phyloP scores from a whole-genome alignment of 371 early-diverging fungal species.

The Zopfochytrium polystomum region DNA sequence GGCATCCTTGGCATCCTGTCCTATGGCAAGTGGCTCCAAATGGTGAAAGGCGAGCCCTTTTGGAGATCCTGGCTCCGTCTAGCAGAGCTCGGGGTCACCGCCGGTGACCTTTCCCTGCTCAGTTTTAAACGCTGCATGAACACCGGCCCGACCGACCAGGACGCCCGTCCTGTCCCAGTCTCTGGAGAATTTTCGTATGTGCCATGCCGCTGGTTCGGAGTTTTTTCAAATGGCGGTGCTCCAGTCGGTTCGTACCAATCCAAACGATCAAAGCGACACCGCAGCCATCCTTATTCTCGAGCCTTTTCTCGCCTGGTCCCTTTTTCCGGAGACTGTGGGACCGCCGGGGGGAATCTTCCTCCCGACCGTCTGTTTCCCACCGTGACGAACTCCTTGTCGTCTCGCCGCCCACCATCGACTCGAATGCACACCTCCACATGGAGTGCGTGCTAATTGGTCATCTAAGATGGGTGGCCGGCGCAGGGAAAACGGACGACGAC shows the following conservation, averaged over 20 bases:
- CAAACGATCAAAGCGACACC: background rate
- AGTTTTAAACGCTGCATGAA: background rate
- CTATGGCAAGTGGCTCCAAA: background rate
- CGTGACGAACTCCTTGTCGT: background rate
- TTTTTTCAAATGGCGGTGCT: constrained; percentile 1
- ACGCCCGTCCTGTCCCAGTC: background rate
- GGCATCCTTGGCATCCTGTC: constrained; percentile 1
- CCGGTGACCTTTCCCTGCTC: background rate
- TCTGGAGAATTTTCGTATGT: background rate
- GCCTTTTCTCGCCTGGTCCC: background rate
- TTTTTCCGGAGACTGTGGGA: background rate
- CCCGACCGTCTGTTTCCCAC: background rate
- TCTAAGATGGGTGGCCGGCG: background rate
- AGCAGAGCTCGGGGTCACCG: background rate
- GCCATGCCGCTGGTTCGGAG: background rate
- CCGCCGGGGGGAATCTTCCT: background rate
- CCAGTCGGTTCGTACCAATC: background rate
- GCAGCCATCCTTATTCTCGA: background rate
- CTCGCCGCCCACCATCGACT: background rate
- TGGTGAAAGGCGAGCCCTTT: background rate
- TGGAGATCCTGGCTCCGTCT: background rate
- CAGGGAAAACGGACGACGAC: background rate
- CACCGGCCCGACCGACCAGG: background rate
- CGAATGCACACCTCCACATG: background rate
- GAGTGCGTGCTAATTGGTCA: background rate